Evolutionary conservation across 2,329 filamentous ascomycete species (phyloP), one percentile per base, ranked within the genome.

Genomic region (Thyridium curvatum): DNA sequence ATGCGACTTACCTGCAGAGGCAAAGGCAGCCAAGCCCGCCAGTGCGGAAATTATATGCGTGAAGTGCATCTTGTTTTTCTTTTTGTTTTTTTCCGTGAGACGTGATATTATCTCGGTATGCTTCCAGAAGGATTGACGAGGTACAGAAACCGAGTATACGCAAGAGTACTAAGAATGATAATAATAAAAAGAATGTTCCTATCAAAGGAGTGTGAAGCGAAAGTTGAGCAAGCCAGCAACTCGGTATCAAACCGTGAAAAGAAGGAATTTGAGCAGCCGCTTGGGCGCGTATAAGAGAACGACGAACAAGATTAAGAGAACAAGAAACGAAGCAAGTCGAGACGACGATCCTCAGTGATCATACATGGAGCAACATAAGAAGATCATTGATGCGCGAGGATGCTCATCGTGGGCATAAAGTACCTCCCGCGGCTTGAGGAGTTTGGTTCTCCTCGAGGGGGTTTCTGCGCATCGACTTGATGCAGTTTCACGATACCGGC

Each of bases 31-130:
- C 33, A 58, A 40, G 45, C 52, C 54, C 35, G 44, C 45, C 21
- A 60, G 48, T 45, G 52, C 54, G 39, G 52, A 39, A 14, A 59
- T 30, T n/a, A 51, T 32, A 29, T 45, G 41, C 32, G 39, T 45
- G 41, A 52, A 45, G 40, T 50, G 43, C 57, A 59, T 59, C n/a
- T 26, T 46, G n/a, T n/a, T n/a, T n/a, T n/a, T n/a, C n/a, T n/a
- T n/a, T n/a, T n/a, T n/a, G n/a, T n/a, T n/a, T n/a, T n/a, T n/a
- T n/a, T n/a, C n/a, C n/a, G n/a, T n/a, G n/a, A n/a, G n/a, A n/a
- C n/a, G n/a, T n/a, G n/a, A n/a, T n/a, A n/a, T n/a, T n/a, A 37
- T 15, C 10, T 36, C 9, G 32, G 7, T n/a, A 39, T 35, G 32
- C 9, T 15, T 16, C 36, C 30, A 15, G 30, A 14, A 14, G 30